Percentiles rank a stretch among this genome's conserved stretches.
Conservation (phyloP, 768 basidiomycete genomes). For the Cystobasidium onofrii region DNA sequence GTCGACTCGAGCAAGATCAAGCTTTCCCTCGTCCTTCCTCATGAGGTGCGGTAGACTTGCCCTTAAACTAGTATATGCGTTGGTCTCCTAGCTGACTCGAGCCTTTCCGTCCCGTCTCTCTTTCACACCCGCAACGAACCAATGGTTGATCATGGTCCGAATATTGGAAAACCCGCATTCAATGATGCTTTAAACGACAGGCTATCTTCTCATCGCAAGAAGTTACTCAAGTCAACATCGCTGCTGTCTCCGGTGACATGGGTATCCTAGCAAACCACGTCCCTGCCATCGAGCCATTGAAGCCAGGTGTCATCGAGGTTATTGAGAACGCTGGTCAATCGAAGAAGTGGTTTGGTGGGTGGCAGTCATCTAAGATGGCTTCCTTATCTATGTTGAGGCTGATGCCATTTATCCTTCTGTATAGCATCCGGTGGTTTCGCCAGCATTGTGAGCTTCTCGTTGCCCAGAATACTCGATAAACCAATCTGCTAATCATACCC, state of each 20-base stretch:
- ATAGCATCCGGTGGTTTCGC: constrained; percentile 93
- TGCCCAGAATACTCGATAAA: too few relatives aligned
- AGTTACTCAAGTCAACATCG: constrained; percentile 89
- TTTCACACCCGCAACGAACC: not conserved
- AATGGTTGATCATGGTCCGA: not conserved
- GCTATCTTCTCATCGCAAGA: constrained; percentile 81
- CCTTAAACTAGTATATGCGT: not conserved
- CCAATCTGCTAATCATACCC: too few relatives aligned
- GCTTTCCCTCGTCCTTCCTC: constrained; percentile 86
- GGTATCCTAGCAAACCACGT: constrained; percentile 98
- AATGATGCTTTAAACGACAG: constrained; percentile 55
- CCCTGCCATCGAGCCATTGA: constrained; percentile 88
- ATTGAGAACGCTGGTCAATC: constrained; percentile 64
- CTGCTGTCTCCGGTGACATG: constrained; percentile 94
- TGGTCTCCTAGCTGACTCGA: too few relatives aligned
- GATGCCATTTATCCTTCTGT: not conserved
- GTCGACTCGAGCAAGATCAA: constrained; percentile 60
- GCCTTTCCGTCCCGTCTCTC: not conserved
- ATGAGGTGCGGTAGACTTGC: constrained; percentile 58
- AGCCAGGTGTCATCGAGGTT: constrained; percentile 89
- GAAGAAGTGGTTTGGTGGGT: constrained; percentile 96
- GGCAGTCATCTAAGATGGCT: not conserved
- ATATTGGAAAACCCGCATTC: too few relatives aligned
- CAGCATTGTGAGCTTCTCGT: constrained; percentile 66
- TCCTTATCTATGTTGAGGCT: not conserved